Evolutionary conservation across 257 asterid species (phyloP).

Genomic region (Penstemon davidsonii): DNA sequence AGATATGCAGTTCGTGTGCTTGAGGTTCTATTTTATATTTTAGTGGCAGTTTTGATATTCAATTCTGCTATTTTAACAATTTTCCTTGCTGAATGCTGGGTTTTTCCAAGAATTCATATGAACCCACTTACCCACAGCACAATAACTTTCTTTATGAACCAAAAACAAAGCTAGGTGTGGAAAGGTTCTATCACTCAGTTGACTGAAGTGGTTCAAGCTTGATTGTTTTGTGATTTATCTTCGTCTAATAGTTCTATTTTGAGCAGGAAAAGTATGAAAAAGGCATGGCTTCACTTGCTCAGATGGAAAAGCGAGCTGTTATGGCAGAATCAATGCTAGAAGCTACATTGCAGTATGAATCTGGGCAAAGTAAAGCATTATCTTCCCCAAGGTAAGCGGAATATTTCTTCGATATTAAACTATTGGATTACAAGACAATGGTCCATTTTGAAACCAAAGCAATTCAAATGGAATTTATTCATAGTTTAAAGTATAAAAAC

Average conservation of each 20-base stretch:
- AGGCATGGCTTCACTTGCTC: conserved; percentile 49
- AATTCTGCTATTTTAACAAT: conserved; percentile 9
- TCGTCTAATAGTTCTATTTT: conserved; percentile 7
- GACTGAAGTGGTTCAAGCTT: conserved; percentile 11
- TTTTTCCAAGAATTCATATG: not conserved
- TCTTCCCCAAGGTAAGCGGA: conserved; percentile 64
- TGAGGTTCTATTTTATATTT: conserved; percentile 51
- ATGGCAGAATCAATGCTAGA: conserved; percentile 90
- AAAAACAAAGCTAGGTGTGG: not conserved
- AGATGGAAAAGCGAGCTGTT: conserved; percentile 82
- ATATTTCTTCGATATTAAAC: not conserved
- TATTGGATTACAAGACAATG: not conserved
- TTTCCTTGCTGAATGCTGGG: not conserved
- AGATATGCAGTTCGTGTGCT: conserved; percentile 48
- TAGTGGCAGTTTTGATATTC: conserved; percentile 12
- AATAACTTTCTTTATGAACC: not conserved
- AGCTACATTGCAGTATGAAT: conserved; percentile 82
- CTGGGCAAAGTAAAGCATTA: conserved; percentile 75
- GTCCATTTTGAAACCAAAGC: no score
- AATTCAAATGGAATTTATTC: no score
- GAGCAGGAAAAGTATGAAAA: conserved; percentile 71
- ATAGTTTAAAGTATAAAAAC: no score
- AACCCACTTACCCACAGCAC: not conserved
- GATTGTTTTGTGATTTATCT: not conserved
- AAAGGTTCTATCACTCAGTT: not conserved